These are phyloP conservation scores for Cerioporus squamosus DNA, from an alignment of 1,284 basidiomycete genomes.

Conservation along the genomic window DNA sequence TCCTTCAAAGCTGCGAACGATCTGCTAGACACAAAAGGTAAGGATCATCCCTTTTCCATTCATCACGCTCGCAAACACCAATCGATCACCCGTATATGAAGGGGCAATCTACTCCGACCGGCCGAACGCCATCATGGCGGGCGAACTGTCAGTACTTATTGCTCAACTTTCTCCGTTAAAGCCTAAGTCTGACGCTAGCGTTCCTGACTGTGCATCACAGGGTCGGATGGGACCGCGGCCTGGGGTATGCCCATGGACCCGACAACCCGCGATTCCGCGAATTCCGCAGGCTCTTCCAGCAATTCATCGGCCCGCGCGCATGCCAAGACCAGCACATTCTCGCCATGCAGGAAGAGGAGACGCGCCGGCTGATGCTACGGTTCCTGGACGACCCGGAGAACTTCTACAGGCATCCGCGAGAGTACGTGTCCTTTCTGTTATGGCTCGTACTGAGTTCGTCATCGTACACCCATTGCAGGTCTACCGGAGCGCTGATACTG, in stretches of 20 bases:
- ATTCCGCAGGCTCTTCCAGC: constrained; percentile 43
- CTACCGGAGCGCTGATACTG: constrained; percentile 43
- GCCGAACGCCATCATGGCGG: constrained; percentile 44
- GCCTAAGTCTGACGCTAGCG: background rate
- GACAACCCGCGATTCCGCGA: constrained; percentile 44
- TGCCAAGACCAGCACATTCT: constrained; percentile 31
- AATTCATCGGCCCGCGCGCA: constrained; percentile 42
- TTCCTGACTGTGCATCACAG: constrained; percentile 24
- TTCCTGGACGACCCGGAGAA: constrained; percentile 22
- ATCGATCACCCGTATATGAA: constrained; percentile 4
- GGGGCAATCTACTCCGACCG: constrained; percentile 46
- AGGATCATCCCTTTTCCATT: background rate
- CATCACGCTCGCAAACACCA: background rate
- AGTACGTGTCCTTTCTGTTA: constrained; percentile 8
- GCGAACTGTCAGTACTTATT: constrained; percentile 41
- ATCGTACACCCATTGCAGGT: constrained; percentile 23
- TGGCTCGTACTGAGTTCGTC: too few relatives aligned
- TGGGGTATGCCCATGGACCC: constrained; percentile 43
- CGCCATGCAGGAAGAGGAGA: constrained; percentile 36
- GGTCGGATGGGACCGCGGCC: constrained; percentile 46
- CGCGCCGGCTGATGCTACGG: constrained; percentile 31
- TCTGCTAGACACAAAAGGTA: constrained; percentile 36
- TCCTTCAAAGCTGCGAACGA: constrained; percentile 36
- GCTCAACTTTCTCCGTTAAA: background rate
- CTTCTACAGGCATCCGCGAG: constrained; percentile 26